Percentiles rank a stretch among this genome's conserved stretches.
Conservation (phyloP, 2,329 filamentous ascomycete species). For the Botrytis fabae region DNA sequence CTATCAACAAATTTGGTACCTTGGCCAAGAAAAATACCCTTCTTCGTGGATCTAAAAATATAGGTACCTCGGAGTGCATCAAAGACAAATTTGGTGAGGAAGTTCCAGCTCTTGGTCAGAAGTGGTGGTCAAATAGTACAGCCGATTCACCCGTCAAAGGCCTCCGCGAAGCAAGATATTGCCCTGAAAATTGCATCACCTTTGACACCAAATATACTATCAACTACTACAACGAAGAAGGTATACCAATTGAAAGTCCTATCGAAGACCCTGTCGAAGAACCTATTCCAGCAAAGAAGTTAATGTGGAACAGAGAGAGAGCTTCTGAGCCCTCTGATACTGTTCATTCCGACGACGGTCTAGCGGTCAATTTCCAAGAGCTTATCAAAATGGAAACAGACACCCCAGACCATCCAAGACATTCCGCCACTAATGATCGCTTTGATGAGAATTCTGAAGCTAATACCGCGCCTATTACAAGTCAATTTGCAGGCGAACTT, state of each 20-base stretch:
- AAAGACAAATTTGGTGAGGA: slow-evolving; percentile 1
- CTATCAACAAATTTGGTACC: not conserved
- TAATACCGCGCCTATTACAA: not conserved
- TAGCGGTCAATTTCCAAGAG: not conserved
- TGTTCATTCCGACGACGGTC: not conserved
- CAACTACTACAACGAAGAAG: slow-evolving; percentile 8
- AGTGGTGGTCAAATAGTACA: not conserved
- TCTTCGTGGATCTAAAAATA: slow-evolving; percentile 27
- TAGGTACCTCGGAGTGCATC: slow-evolving; percentile 34
- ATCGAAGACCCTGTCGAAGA: not conserved
- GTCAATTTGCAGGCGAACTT: not conserved
- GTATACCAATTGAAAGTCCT: not conserved
- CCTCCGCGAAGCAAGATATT: not conserved
- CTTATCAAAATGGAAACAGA: not conserved
- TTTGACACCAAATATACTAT: slow-evolving; percentile 15
- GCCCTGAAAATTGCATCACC: not conserved
- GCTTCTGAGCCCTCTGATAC: not conserved
- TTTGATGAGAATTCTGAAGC: slow-evolving; percentile 41
- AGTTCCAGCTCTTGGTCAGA: not conserved
- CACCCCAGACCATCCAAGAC: not conserved
- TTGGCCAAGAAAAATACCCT: not conserved
- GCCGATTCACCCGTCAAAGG: not conserved
- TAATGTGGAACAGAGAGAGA: slow-evolving; percentile 3
- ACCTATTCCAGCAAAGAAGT: not conserved
- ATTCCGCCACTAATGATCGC: slow-evolving; percentile 37